Conservation (phyloP, 2,329 filamentous ascomycete genomes). For the Ophiostoma triangulosporum region DNA sequence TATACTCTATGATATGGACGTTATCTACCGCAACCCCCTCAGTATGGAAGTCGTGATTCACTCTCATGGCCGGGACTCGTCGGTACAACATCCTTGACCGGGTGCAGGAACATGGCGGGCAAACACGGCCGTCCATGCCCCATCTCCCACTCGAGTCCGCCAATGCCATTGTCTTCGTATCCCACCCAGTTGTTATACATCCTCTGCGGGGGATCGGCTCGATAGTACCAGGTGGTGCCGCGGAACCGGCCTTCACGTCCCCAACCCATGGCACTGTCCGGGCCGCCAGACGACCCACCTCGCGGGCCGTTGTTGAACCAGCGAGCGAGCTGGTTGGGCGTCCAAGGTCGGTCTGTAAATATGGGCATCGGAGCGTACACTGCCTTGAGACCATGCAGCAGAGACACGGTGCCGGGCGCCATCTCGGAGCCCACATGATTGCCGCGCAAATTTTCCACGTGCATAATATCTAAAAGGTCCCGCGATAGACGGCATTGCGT, state of each 20-base stretch:
- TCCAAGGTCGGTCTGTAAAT: slow-evolving; percentile 65
- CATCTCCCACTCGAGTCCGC: slow-evolving; percentile 42
- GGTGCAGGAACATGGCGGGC: slow-evolving; percentile 45
- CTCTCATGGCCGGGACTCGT: slow-evolving; percentile 31
- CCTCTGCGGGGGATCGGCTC: slow-evolving; percentile 41
- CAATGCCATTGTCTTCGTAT: slow-evolving; percentile 40
- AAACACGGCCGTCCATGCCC: slow-evolving; percentile 42
- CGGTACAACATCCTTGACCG: slow-evolving; percentile 43
- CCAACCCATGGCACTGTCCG: slow-evolving; percentile 45
- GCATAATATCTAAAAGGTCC: slow-evolving; percentile 60
- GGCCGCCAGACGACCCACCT: slow-evolving; percentile 36
- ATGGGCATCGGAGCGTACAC: slow-evolving; percentile 68
- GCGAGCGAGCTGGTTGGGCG: slow-evolving; percentile 35
- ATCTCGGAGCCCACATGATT: slow-evolving; percentile 72
- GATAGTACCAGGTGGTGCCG: slow-evolving; percentile 49
- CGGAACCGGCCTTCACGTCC: slow-evolving; percentile 43
- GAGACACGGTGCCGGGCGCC: slow-evolving; percentile 58
- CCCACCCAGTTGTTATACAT: slow-evolving; percentile 53
- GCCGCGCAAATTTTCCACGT: slow-evolving; percentile 58
- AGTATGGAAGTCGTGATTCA: slow-evolving; percentile 27
- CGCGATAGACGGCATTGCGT: slow-evolving; percentile 64
- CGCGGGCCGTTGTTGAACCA: slow-evolving; percentile 48
- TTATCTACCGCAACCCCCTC: too few relatives aligned
- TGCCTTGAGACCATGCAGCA: slow-evolving; percentile 67
- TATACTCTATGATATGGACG: too few relatives aligned